Percentiles rank a stretch among this genome's conserved stretches.
Evolutionary conservation across 192 early-diverging fungal species (phyloP).

Genomic region (Podila epicladia): DNA sequence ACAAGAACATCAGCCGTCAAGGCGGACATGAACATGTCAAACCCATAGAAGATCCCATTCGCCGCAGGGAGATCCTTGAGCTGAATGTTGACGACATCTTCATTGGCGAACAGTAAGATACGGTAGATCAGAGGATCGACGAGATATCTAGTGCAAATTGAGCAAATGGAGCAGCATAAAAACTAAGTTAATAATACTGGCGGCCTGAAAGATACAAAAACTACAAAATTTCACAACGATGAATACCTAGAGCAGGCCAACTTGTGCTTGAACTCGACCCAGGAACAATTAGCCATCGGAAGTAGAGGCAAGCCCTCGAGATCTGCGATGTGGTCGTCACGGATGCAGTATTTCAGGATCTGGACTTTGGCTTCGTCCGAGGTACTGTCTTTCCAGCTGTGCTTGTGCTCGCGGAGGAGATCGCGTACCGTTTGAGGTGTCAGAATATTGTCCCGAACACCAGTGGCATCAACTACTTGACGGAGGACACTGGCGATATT

Average conservation of each 20-base stretch:
- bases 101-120: conserved; percentile 7
- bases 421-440: conserved; percentile 10
- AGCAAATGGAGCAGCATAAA: no score
- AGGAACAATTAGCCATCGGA: conserved; percentile 11
- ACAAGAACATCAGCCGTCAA: neutral
- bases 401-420: neutral
- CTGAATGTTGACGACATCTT: conserved; percentile 6
- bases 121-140: neutral
- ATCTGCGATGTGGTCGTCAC: conserved; percentile 12
- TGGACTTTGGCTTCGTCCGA: neutral
- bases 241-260: neutral
- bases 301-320: conserved; percentile 29
- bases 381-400: neutral
- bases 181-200: neutral
- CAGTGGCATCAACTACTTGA: neutral
- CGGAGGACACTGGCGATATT: neutral
- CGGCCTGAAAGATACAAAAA: neutral
- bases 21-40: conserved; percentile 1
- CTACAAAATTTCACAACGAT: neutral
- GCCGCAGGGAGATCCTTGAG: neutral
- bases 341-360: conserved; percentile 17
- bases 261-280: conserved; percentile 17
- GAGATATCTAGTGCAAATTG: neutral
- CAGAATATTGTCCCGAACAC: conserved; percentile 9
- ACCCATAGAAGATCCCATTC: neutral